Base-by-base conservation (phyloP, 2,329 filamentous ascomycete species). In the Zymoseptoria passerinii region DNA sequence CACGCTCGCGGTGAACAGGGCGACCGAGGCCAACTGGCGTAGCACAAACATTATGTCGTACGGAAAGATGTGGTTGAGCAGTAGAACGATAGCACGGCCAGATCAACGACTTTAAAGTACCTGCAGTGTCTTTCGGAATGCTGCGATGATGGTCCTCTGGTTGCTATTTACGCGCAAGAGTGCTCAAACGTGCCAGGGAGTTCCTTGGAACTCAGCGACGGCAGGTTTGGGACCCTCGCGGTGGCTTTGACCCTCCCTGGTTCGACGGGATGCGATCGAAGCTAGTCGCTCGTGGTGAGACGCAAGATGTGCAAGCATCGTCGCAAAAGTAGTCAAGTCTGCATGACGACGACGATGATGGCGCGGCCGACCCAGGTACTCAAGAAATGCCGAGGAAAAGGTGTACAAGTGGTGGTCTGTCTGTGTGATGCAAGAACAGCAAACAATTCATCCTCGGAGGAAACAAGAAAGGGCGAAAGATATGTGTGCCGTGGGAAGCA, bases 1-100 rank as follows among this genome's bases (percentile, higher is more conserved):
- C 10, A 64, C 70, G 27, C 68, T 59, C 60, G 62, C 23, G 48
- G 56, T 60, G 44, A 64, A 54, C 16, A 63, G 50, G 40, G 58
- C 52, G 35, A 61, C 52, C 20, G 55, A 49, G 56, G 58, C 48
- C 35, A 63, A 44, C 7, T 44, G 35, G 35, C 35, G 35, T 44
- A 44, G n/a, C 35, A 44, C 13, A 44, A 44, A 44, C 35, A 44
- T 50, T 16, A 16, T 18, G 49, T 50, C 23, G 35, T 44, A 16
- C 35, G 35, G 35, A 44, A n/a, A 16, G 35, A 44, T 44, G 35
- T 10, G 16, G 10, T 16, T 16, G 35, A 44, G 35, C 16, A 18
- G 18, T 16, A 18, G 18, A 50, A 51, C 13, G 35, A n/a, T 16
- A 44, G 10, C 23, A 44, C 35, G 35, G 35, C 35, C 7, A 16